Percentiles rank a stretch among this genome's conserved stretches.
Evolutionary conservation across 2,329 filamentous ascomycete species (phyloP).

Genomic region (Curvularia eragrostidis): DNA sequence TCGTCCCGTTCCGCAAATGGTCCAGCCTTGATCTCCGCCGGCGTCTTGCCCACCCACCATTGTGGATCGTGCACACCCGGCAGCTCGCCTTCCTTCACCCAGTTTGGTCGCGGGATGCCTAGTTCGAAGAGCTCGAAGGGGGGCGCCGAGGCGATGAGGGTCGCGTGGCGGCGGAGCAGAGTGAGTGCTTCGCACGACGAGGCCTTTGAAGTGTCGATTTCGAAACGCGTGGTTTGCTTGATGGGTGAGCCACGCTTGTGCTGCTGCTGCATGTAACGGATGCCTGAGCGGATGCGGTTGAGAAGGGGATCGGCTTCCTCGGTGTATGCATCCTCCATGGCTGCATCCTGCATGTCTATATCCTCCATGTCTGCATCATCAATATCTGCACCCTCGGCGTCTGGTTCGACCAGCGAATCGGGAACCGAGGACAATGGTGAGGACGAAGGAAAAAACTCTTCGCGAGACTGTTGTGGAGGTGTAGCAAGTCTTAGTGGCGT

Average conservation of each 20-base stretch:
- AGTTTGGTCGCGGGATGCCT: slow-evolving; percentile 12
- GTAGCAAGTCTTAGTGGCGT: not conserved
- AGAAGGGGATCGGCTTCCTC: not conserved
- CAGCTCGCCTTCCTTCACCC: slow-evolving; percentile 4
- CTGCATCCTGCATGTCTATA: too few relatives aligned
- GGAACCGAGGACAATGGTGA: not conserved
- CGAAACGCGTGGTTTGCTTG: slow-evolving; percentile 17
- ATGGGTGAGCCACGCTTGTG: not conserved
- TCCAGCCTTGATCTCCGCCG: slow-evolving; percentile 19
- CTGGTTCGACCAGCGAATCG: not conserved
- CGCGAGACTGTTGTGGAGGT: not conserved
- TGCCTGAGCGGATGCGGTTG: slow-evolving; percentile 10
- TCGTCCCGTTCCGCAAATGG: slow-evolving; percentile 16
- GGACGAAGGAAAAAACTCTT: not conserved
- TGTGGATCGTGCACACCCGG: slow-evolving; percentile 10
- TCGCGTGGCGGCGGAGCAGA: slow-evolving; percentile 8
- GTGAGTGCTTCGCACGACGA: not conserved
- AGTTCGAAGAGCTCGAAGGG: slow-evolving; percentile 7
- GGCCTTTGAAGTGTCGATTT: not conserved
- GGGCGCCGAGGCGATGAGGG: not conserved
- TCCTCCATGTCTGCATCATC: too few relatives aligned
- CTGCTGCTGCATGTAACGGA: slow-evolving; percentile 7
- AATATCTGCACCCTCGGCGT: not conserved
- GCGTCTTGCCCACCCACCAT: slow-evolving; percentile 22
- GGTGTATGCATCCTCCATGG: too few relatives aligned